Evolutionary conservation across 441 rosid genomes (phyloP), one percentile per base, ranked within the genome.

Genomic region (Bocquillonia castaneifolia): DNA sequence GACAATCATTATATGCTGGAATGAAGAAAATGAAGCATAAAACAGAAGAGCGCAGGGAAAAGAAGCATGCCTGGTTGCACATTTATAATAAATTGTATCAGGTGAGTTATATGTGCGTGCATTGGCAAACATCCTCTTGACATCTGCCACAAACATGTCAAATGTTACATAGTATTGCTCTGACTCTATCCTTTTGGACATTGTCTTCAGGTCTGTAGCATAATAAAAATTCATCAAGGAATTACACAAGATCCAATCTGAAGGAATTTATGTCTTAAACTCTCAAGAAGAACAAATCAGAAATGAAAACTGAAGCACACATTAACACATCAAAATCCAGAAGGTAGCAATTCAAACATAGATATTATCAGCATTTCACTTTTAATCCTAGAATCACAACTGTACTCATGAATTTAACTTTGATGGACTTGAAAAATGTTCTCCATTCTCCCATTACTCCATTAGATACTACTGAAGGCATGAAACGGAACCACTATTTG

Each of bases 61-160:
- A 37, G 25, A 12, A 17, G 39, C 82, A 59, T 84, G 82, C 99
- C 99, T 91, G 63, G 83, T 85, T 64, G 98, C 77, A 73, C 97
- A 90, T 80, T 86, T 94, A 76, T 73, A 94, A 66, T 94, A 94
- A 58, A 94, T 92, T 47, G 99, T 94, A 9, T 94, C 97, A 0
- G 96, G 90, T 31, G 98, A 87, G 78, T 94, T 94, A 75, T 92
- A 94, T 20, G 90, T 83, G 66, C 94, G 86, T 58, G 97, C 94
- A 75, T 94, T 92, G 25, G 80, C 79, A 79, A 90, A 92, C 98
- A 94, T 94, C 76, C 98, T 79, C 87, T 86, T 94, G 58, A 77
- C 98, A 74, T 94, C 99, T 20, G 96, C 94, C 34, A 88, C 76
- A 78, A 94, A 94, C 99, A 92, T 94, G 76, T 94, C 99, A n/a